A percentile compares a stretch with the other conserved stretches of the same genome.
Evolutionary conservation across 2,329 filamentous ascomycete genomes (phyloP).

Genomic region (Sporothrix euskadiensis): DNA sequence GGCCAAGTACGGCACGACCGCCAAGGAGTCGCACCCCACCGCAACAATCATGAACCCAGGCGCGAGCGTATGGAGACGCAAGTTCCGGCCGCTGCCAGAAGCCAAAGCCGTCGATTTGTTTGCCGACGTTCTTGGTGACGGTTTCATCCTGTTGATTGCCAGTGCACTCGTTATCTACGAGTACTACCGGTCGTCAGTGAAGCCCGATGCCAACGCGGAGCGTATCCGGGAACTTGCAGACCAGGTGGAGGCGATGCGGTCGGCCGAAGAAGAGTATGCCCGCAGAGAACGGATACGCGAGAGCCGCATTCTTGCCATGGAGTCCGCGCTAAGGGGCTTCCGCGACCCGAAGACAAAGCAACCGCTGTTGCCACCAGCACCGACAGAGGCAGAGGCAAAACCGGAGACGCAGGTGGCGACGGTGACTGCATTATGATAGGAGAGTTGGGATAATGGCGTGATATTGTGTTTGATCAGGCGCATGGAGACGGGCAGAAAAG

Average conservation of each 20-base stretch:
- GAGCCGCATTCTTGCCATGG: slow-evolving; percentile 53
- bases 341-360: slow-evolving; percentile 60
- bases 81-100: slow-evolving; percentile 64
- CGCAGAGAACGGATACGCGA: slow-evolving; percentile 50
- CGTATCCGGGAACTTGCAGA: slow-evolving; percentile 53
- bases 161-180: slow-evolving; percentile 61
- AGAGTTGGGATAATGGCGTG: not conserved
- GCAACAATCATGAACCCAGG: slow-evolving; percentile 32
- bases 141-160: slow-evolving; percentile 63
- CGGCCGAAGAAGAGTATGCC: slow-evolving; percentile 53
- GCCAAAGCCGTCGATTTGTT: slow-evolving; percentile 66
- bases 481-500: not conserved
- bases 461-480: not conserved
- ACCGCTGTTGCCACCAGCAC: slow-evolving; percentile 48
- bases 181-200: slow-evolving; percentile 59
- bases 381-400: not conserved
- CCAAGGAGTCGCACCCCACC: slow-evolving; percentile 45
- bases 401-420: slow-evolving; percentile 31
- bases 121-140: slow-evolving; percentile 64
- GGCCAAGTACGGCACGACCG: slow-evolving; percentile 46
- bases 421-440: not conserved
- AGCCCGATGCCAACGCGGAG: slow-evolving; percentile 60
- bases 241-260: slow-evolving; percentile 52
- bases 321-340: slow-evolving; percentile 53
- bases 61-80: slow-evolving; percentile 60